Evolutionary conservation across 2,329 filamentous ascomycete species (phyloP).

Genomic region (Aureobasidium sp.): DNA sequence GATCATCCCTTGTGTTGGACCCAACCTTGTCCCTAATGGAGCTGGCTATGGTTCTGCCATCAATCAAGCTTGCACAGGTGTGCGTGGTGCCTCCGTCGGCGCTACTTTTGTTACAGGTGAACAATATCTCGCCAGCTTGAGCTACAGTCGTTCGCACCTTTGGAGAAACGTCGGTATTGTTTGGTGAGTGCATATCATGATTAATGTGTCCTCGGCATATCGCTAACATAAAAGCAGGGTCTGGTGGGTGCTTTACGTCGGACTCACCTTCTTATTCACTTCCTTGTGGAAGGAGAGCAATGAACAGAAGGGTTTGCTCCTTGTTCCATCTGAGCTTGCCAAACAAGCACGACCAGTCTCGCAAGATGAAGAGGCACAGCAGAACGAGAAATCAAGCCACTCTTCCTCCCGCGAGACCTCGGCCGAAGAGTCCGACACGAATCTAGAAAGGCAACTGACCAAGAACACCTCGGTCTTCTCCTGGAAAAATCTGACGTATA

Average conservation of each 20-base stretch:
- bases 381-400: too few relatives aligned
- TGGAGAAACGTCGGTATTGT: constrained; percentile 54
- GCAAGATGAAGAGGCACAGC: too few relatives aligned
- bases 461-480: constrained; percentile 33
- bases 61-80: too few relatives aligned
- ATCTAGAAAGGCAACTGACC: too few relatives aligned
- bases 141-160: constrained; percentile 56
- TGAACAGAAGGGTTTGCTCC: neutral
- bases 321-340: too few relatives aligned
- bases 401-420: too few relatives aligned
- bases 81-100: constrained; percentile 32
- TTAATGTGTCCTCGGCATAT: constrained; percentile 67
- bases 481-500: constrained; percentile 43
- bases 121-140: constrained; percentile 63
- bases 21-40: constrained; percentile 56
- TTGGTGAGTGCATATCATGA: too few relatives aligned
- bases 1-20: constrained; percentile 58
- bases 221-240: too few relatives aligned
- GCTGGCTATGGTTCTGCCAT: constrained; percentile 44
- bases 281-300: neutral
- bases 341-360: too few relatives aligned
- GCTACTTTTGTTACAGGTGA: constrained; percentile 54
- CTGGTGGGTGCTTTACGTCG: neutral
- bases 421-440: too few relatives aligned
- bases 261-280: neutral